Evolutionary conservation across 352 stramenopile species (phyloP).

Genomic region (Phytophthora citrophthora): DNA sequence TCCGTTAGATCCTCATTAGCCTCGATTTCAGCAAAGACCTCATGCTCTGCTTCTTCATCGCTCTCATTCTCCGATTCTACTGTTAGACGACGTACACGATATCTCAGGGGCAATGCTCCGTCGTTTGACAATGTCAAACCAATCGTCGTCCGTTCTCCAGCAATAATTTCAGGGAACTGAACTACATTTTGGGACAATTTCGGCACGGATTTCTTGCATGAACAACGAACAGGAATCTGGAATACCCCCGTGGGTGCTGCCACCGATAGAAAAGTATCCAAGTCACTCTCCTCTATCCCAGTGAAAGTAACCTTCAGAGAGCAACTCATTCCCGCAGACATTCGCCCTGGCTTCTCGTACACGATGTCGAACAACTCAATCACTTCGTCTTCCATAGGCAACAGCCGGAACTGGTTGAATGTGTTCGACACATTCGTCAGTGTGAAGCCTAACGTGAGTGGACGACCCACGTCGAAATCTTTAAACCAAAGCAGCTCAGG

Average conservation of each 20-base stretch:
- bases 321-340: constrained; percentile 91
- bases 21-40: background rate
- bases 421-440: constrained; percentile 93
- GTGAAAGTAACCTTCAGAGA: constrained; percentile 77
- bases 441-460: constrained; percentile 65
- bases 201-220: constrained; percentile 82
- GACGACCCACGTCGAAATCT: constrained; percentile 87
- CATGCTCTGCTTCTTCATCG: background rate
- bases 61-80: background rate
- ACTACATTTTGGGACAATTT: constrained; percentile 52
- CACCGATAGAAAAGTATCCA: constrained; percentile 66
- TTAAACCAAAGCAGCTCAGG: constrained; percentile 87
- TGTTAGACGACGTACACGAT: constrained; percentile 27
- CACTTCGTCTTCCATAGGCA: constrained; percentile 73
- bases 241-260: constrained; percentile 85
- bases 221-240: constrained; percentile 80
- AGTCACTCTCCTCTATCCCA: constrained; percentile 61
- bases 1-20: background rate
- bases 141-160: constrained; percentile 74
- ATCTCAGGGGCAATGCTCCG: constrained; percentile 72
- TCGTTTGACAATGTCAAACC: constrained; percentile 71
- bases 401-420: constrained; percentile 92
- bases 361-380: constrained; percentile 89
- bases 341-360: constrained; percentile 87
- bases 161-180: constrained; percentile 73